These are phyloP conservation scores for Pythium pyrilobum DNA, from an alignment of 352 stramenopile genomes.

Conservation along the genomic window DNA sequence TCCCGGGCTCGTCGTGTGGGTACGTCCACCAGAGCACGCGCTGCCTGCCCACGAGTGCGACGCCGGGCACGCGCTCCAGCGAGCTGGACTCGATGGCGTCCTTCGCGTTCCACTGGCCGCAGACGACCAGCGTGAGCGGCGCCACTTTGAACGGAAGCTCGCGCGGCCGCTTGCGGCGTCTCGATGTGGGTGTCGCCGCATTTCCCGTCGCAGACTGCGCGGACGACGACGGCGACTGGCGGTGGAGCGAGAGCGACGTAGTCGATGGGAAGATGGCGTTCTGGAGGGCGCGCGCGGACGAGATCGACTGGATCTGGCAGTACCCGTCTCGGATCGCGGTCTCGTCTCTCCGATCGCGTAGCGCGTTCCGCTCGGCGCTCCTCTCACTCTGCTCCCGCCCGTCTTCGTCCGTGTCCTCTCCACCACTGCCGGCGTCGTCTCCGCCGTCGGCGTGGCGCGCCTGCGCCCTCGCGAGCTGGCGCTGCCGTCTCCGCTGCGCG, in stretches of 20 bases:
- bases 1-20: conserved; percentile 23
- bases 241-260: conserved; percentile 1
- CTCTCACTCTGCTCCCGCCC: conserved; percentile 14
- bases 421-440: neutral
- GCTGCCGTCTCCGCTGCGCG: conserved; percentile 12
- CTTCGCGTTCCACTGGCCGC: conserved; percentile 34
- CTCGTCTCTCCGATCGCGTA: conserved; percentile 50
- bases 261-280: conserved; percentile 31
- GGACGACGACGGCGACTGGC: neutral
- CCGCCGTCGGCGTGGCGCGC: neutral
- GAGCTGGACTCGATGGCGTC: conserved; percentile 10
- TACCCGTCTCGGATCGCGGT: conserved; percentile 57
- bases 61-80: conserved; percentile 36
- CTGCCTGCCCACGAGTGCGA: conserved; percentile 27
- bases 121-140: conserved; percentile 56
- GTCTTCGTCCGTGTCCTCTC: neutral
- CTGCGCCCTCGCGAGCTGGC: neutral
- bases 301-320: conserved; percentile 77
- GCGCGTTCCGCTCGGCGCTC: conserved; percentile 17
- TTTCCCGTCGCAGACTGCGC: neutral
- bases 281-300: conserved; percentile 47
- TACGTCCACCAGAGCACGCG: conserved; percentile 60
- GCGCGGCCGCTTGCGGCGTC: conserved; percentile 4
- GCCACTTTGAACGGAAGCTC: conserved; percentile 13
- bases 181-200: neutral